Percentiles rank a stretch among this genome's conserved stretches.
These are phyloP conservation scores for Colletotrichum zoysiae DNA, from an alignment of 2,329 filamentous ascomycete species.

Conservation along the genomic window DNA sequence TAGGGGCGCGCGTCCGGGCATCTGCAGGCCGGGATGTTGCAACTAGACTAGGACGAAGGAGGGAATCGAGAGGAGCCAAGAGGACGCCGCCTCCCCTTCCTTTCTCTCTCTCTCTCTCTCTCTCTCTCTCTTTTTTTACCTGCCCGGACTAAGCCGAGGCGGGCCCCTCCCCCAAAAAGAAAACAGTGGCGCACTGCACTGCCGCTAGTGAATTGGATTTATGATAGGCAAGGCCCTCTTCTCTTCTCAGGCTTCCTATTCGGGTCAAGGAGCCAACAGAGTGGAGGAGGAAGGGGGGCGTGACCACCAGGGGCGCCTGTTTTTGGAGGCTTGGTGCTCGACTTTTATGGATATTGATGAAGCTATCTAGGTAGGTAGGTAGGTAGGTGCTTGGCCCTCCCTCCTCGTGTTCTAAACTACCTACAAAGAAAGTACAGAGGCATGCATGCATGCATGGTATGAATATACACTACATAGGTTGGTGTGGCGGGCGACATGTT, in stretches of 20 bases:
- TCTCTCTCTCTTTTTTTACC: not conserved
- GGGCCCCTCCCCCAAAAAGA: conserved; percentile 2
- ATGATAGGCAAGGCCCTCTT: conserved; percentile 7
- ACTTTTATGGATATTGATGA: conserved; percentile 29
- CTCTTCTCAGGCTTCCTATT: conserved; percentile 19
- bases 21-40: conserved; percentile 9
- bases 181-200: conserved; percentile 36
- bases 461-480: too few species aligned
- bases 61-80: conserved; percentile 26
- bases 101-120: too few species aligned
- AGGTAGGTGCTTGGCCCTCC: not conserved
- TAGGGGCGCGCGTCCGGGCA: conserved; percentile 21
- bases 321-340: conserved; percentile 3
- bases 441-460: not conserved
- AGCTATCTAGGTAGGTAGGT: not conserved
- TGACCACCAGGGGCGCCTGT: conserved; percentile 14
- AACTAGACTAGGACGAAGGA: conserved; percentile 29
- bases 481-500: too few species aligned
- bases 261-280: conserved; percentile 36
- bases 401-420: too few species aligned
- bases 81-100: conserved; percentile 1
- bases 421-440: not conserved
- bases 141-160: conserved; percentile 32
- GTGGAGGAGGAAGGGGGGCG: conserved; percentile 25
- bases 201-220: conserved; percentile 34